These are phyloP conservation scores for Penicillium herquei DNA, from an alignment of 495 filamentous ascomycete genomes.

Conservation along the genomic window DNA sequence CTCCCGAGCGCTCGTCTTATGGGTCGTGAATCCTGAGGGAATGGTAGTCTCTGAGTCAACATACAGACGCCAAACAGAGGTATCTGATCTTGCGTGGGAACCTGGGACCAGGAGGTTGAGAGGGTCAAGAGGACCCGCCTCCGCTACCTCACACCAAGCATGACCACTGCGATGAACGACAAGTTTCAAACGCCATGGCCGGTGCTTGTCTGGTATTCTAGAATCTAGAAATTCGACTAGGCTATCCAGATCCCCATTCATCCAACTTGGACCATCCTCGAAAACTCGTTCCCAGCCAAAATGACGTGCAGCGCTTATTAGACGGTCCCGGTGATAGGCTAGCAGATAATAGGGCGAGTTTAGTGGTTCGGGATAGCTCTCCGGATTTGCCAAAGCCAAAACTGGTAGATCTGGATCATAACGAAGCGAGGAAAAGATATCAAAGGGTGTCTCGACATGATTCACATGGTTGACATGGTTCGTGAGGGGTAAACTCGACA, in stretches of 20 bases:
- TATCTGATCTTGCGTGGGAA: slow-evolving; percentile 2
- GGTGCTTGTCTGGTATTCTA: slow-evolving; percentile 34
- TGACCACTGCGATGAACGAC: slow-evolving; percentile 49
- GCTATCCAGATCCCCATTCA: slow-evolving; percentile 26
- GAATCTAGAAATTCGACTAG: slow-evolving; percentile 32
- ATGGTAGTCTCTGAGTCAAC: slow-evolving; percentile 52
- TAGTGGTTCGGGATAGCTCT: slow-evolving; percentile 36
- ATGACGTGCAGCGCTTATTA: slow-evolving; percentile 67
- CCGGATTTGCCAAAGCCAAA: slow-evolving; percentile 37
- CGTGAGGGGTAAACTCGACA: not conserved
- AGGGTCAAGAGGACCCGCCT: slow-evolving; percentile 48
- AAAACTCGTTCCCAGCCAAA: slow-evolving; percentile 57
- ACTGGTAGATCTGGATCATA: slow-evolving; percentile 66
- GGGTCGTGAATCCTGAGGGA: slow-evolving; percentile 65
- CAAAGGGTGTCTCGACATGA: slow-evolving; percentile 35
- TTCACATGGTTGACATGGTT: not conserved
- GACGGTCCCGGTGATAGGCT: slow-evolving; percentile 75
- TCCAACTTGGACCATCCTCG: slow-evolving; percentile 15
- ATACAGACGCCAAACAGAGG: slow-evolving; percentile 45
- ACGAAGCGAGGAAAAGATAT: slow-evolving; percentile 70
- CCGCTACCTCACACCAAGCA: slow-evolving; percentile 47
- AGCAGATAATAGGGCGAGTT: slow-evolving; percentile 81
- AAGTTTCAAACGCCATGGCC: slow-evolving; percentile 53
- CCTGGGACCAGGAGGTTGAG: slow-evolving; percentile 53
- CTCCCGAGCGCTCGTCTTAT: slow-evolving; percentile 70